Base-by-base conservation (phyloP, 2,329 filamentous ascomycete species). In the Albifimbria verrucaria region DNA sequence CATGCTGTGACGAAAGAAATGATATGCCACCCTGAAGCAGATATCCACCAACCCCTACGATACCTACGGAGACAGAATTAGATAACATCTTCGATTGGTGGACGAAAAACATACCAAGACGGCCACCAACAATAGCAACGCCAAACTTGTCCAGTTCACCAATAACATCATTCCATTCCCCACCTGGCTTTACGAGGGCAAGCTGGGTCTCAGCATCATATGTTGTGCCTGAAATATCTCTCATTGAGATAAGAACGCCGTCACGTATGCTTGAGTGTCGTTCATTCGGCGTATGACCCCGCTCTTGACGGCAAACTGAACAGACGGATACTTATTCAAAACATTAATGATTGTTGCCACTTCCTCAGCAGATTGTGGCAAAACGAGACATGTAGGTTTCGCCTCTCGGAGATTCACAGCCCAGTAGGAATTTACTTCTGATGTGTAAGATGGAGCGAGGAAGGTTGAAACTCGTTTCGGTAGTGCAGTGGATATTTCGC, bases 121-220 rank as follows among this genome's bases (percentile, higher is more conserved):
- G 61, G 7, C 65, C 66, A 21, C 63, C 66, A n/a, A 66, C 57
- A 45, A 71, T 62, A 10, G 70, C 65, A 18, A 72, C 66, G 6
- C 68, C 68, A 21, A 63, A 57, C 18, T 65, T 55, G n/a, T 65
- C 65, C 24, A 73, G 58, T 6, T 62, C 59, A 2, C 62, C 59
- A 41, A 71, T 64, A 4, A 72, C 69, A 53, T 72, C 67, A 50
- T 71, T 70, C 70, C 70, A 73, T 53, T 71, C 65, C 22, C 69
- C 69, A 24, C 71, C 70, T 1, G 70, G 69, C 51, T 67, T 69
- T 17, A 74, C 68, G 49, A 64, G 67, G 4, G 72, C 70, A 11
- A 73, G 56, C 24, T 57, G 56, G n/a, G 64, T 67, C 7, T 52
- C 56, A 2, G 60, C 61, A 46, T 70, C 68, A 32, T 70, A 71